These are phyloP conservation scores for Ogataea zsoltii DNA, from an alignment of 805 yeast species.

Conservation along the genomic window DNA sequence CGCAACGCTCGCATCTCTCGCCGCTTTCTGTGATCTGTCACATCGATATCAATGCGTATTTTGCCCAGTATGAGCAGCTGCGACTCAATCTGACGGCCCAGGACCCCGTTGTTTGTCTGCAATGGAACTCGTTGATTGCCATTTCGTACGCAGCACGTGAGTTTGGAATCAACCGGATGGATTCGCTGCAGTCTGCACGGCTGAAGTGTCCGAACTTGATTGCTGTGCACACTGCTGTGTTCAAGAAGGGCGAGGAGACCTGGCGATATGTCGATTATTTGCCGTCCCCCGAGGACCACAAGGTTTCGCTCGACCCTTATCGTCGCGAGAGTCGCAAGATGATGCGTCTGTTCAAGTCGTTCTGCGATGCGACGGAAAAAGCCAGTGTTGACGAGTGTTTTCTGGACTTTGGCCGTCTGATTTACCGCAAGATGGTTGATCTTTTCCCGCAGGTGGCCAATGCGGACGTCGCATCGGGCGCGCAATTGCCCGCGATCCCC, in stretches of 20 bases:
- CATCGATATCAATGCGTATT: slow-evolving; percentile 91
- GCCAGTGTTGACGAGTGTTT: slow-evolving; percentile 96
- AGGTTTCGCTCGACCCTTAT: slow-evolving; percentile 90
- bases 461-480: slow-evolving; percentile 16
- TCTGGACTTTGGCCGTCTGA: slow-evolving; percentile 74
- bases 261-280: slow-evolving; percentile 73
- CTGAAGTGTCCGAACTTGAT: slow-evolving; percentile 74
- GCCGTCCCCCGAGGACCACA: slow-evolving; percentile 64
- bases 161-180: slow-evolving; percentile 80
- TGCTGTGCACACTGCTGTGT: slow-evolving; percentile 91
- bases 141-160: slow-evolving; percentile 88
- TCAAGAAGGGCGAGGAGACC: slow-evolving; percentile 76
- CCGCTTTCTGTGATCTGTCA: slow-evolving; percentile 81
- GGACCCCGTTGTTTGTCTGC: slow-evolving; percentile 91
- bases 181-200: slow-evolving; percentile 63
- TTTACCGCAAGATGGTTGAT: slow-evolving; percentile 44
- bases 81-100: slow-evolving; percentile 62
- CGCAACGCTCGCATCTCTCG: slow-evolving; percentile 51
- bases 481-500: slow-evolving; percentile 48
- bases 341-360: slow-evolving; percentile 57
- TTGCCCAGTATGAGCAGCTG: slow-evolving; percentile 89
- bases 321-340: slow-evolving; percentile 84
- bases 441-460: slow-evolving; percentile 48
- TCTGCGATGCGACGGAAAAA: slow-evolving; percentile 77
- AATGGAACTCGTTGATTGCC: slow-evolving; percentile 89